phyloP scores from a whole-genome alignment of 306 rosid genomes.

The Ormosia emarginata region DNA sequence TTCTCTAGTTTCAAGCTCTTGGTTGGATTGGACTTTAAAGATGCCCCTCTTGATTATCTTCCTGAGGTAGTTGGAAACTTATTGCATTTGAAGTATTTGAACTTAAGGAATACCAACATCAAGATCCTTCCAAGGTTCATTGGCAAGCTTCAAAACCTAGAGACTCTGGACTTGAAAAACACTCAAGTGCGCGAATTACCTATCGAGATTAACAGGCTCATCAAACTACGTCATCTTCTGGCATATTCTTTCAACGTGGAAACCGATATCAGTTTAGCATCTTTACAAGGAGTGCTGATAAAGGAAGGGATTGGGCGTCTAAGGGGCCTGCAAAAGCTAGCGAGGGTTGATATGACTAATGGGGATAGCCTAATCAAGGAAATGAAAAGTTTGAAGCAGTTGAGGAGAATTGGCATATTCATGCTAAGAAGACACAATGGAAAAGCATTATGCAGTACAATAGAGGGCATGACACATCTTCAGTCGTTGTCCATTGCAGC shows the following conservation, averaged over 20 bases:
- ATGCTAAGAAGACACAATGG: background rate
- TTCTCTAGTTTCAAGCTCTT: slow-evolving; percentile 7
- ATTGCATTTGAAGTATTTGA: background rate
- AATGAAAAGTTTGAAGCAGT: background rate
- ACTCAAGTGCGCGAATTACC: background rate
- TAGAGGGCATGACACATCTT: background rate
- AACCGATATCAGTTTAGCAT: background rate
- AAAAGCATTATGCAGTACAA: background rate
- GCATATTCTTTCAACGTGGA: background rate
- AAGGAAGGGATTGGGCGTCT: background rate
- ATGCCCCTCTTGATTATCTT: background rate
- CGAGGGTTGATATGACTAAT: background rate
- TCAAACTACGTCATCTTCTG: background rate
- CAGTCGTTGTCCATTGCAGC: background rate
- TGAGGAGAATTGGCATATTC: background rate
- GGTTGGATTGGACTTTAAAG: slow-evolving; percentile 1
- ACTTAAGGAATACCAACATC: background rate
- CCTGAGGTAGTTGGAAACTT: background rate
- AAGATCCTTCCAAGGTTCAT: background rate
- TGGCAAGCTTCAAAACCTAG: background rate
- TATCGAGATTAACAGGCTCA: background rate
- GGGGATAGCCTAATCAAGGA: background rate
- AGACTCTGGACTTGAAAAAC: background rate
- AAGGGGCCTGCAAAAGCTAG: background rate
- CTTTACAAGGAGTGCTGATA: background rate